Base-by-base conservation (phyloP, 441 rosid species). In the Brassica balearica region DNA sequence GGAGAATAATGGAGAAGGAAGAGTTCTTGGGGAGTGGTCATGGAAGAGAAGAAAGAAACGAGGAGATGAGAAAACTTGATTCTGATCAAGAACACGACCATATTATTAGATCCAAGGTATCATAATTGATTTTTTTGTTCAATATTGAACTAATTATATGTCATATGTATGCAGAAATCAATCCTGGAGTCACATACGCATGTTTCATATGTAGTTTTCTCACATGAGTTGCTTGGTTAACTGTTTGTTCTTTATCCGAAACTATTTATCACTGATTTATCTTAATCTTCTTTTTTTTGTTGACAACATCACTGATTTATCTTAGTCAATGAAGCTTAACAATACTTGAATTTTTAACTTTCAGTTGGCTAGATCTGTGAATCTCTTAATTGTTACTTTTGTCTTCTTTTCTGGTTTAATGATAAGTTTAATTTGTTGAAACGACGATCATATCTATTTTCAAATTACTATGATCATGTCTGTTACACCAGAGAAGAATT, bases 101-200 rank as follows among this genome's bases (percentile, higher is more conserved):
- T 89, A 81, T 65, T 53, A 86, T 83, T 73, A 71, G 79, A 75
- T 79, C 81, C 6, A 84, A 80, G 78, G 85, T 86, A 77, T 68
- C 68, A 6, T 34, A 15, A 7, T 6, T 27, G 20, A 5, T 8
- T 5, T 7, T 10, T 63, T 19, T 22, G 15, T 64, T 25, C 0
- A 38, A 20, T 6, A 61, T 14, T 17, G 4, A 4, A 1, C 3
- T 55, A 55, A 55, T 8, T 77, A 51, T 15, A 62, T 61, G 29
- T 0, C 62, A 65, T 65, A 63, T 17, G 63, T 19, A 56, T 65
- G 71, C 38, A 64, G 51, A 61, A 7, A 71, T 9, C 71, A 14
- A 34, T 75, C 55, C 9, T 23, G 23, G 27, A 64, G 9, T 43
- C 22, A 2, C 19, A 41, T 53, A 58, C 22, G 10, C 10, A 29